Evolutionary conservation across 2,329 filamentous ascomycete genomes (phyloP).

Genomic region (Paraconiothyrium brasiliense): DNA sequence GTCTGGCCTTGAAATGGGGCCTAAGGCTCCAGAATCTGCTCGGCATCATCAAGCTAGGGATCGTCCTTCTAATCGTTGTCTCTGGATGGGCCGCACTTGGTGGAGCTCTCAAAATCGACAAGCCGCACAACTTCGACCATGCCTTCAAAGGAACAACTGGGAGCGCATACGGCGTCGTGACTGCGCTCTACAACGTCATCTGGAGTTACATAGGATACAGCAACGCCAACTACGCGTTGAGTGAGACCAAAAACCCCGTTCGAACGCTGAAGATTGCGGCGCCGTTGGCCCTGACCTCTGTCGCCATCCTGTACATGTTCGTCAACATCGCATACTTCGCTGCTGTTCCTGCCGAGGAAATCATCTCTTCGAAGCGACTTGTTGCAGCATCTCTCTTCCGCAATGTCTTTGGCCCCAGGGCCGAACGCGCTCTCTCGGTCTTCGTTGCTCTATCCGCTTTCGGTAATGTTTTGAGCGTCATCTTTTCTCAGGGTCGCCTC

Average conservation of each 20-base stretch:
- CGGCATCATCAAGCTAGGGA: constrained; percentile 71
- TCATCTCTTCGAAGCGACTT: constrained; percentile 62
- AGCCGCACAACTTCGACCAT: constrained; percentile 70
- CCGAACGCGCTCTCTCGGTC: constrained; percentile 69
- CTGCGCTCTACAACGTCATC: constrained; percentile 75
- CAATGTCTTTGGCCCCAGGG: constrained; percentile 61
- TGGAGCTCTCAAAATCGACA: constrained; percentile 68
- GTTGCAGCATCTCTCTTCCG: constrained; percentile 67
- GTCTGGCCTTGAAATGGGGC: constrained; percentile 70
- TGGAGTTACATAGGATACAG: constrained; percentile 75
- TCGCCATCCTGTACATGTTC: constrained; percentile 71
- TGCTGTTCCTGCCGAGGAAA: constrained; percentile 65
- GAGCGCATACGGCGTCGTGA: constrained; percentile 73
- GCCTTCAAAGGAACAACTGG: constrained; percentile 73
- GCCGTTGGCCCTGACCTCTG: constrained; percentile 66
- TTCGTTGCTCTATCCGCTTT: constrained; percentile 74
- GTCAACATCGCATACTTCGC: constrained; percentile 75
- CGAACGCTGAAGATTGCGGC: constrained; percentile 72
- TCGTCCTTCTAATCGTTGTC: constrained; percentile 72
- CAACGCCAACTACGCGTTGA: constrained; percentile 73
- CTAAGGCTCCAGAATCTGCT: constrained; percentile 73
- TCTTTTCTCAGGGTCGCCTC: constrained; percentile 73
- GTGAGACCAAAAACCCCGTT: constrained; percentile 72
- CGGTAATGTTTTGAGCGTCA: constrained; percentile 73
- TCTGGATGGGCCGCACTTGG: constrained; percentile 69